Base-by-base conservation (phyloP, 108 stramenopile genomes). In the Cyclotella sp. region DNA sequence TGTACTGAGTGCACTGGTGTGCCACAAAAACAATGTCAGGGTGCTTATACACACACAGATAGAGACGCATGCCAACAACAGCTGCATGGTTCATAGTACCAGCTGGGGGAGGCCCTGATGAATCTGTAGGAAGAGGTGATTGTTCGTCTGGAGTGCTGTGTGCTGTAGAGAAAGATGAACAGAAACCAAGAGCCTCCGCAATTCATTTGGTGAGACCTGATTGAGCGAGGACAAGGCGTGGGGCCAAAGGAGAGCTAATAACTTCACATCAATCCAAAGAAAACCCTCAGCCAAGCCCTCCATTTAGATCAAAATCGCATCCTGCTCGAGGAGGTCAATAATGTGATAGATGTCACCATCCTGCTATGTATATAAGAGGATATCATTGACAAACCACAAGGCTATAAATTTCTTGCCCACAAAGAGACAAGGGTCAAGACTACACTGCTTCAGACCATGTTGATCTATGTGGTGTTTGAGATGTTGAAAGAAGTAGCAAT, bases 341-440 rank as follows among this genome's bases (percentile, higher is more conserved):
- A 51, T 21, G 12, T 29, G 3, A 13, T 68, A 46, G 29, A 68
- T 68, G 9, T 18, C 2, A 5, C 5, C 28, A 16, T 51, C 66
- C 10, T 9, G 10, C 8, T 12, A 28, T 24, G 66, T 26, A 29
- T 68, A 68, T 9, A 68, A 29, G 18, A 68, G 29, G 11, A 68
- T 8, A 29, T 68, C 66, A 51, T 68, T 49, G 11, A 68, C 49
- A 28, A 51, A 68, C 47, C 64, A 9, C 6, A 88, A 59, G 11
- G 78, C 55, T 14, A 88, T 73, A 3, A 85, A 24, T 3, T 67
- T 52, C 0, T 40, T 10, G 0, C 57, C 61, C 42, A 79, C 27
- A 28, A 87, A 84, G 27, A 90, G 67, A 44, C 89, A 90, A 13
- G 83, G 86, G 57, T 86, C 88, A 14, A 73, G 12, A 0, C 51